Evolutionary conservation across 306 rosid species (phyloP).

Genomic region (Nissolia schottii): DNA sequence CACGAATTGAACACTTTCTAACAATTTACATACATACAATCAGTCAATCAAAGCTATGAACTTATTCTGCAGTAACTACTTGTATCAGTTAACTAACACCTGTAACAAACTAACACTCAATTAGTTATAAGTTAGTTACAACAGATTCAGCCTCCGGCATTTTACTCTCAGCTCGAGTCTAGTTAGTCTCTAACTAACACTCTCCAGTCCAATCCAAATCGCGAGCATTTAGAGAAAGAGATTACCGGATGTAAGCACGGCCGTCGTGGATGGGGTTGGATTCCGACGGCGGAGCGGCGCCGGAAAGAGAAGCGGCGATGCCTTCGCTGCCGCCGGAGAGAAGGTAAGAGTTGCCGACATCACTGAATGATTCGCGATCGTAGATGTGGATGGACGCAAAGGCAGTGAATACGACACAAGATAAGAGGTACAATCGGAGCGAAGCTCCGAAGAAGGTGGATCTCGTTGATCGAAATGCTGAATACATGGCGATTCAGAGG

Average conservation of each 20-base stretch:
- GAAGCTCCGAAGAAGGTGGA: slow-evolving; percentile 23
- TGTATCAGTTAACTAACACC: background rate
- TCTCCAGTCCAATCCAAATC: background rate
- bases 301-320: slow-evolving; percentile 41
- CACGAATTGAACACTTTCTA: background rate
- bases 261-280: slow-evolving; percentile 36
- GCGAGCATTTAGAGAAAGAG: background rate
- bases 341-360: slow-evolving; percentile 81
- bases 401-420: slow-evolving; percentile 20
- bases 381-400: slow-evolving; percentile 82
- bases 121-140: background rate
- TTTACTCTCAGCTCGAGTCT: background rate
- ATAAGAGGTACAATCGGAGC: background rate
- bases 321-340: slow-evolving; percentile 99
- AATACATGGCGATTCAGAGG: slow-evolving; percentile 40
- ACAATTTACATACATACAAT: background rate
- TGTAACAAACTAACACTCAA: background rate
- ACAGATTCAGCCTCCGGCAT: background rate
- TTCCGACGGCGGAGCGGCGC: slow-evolving; percentile 3
- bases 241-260: slow-evolving; percentile 66
- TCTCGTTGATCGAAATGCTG: slow-evolving; percentile 25
- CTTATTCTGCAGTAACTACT: background rate
- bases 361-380: slow-evolving; percentile 52
- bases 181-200: background rate
- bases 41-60: background rate